A percentile compares a stretch with the other conserved stretches of the same genome.
Evolutionary conservation across 805 yeast species (phyloP).

Genomic region (Torulaspora franciscae): DNA sequence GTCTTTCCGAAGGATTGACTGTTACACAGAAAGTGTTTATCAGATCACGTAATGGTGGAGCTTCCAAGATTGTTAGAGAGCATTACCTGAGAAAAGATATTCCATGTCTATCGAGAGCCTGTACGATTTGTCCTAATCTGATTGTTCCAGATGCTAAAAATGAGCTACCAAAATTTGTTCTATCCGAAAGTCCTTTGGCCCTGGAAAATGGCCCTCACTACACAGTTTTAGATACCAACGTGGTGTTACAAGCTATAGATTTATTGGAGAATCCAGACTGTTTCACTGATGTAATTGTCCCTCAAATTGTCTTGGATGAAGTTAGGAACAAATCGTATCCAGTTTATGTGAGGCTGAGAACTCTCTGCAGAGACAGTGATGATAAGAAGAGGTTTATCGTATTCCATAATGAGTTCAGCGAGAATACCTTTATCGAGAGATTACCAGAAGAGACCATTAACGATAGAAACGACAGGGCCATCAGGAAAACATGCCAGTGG

Average conservation of each 20-base stretch:
- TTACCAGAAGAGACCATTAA: conserved; percentile 64
- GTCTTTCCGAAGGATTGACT: conserved; percentile 48
- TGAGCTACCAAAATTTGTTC: conserved; percentile 56
- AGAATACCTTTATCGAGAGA: conserved; percentile 63
- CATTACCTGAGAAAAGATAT: conserved; percentile 90
- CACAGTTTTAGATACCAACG: conserved; percentile 80
- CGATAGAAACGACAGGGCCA: conserved; percentile 89
- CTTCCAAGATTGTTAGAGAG: conserved; percentile 87
- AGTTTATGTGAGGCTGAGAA: conserved; percentile 76
- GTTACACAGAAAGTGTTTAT: conserved; percentile 89
- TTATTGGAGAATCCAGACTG: conserved; percentile 70
- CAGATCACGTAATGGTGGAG: conserved; percentile 82
- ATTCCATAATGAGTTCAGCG: conserved; percentile 87
- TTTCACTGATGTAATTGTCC: conserved; percentile 86
- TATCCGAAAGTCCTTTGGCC: conserved; percentile 55
- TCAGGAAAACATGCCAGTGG: conserved; percentile 70
- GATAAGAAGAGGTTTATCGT: conserved; percentile 76
- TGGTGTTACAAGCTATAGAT: conserved; percentile 84
- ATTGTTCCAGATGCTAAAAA: conserved; percentile 61
- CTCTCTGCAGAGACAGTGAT: conserved; percentile 53
- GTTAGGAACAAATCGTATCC: conserved; percentile 85
- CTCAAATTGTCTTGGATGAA: conserved; percentile 92
- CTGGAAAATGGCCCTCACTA: conserved; percentile 67
- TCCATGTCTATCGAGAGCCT: conserved; percentile 77
- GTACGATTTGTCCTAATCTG: conserved; percentile 54